Evolutionary conservation across 2,329 filamentous ascomycete genomes (phyloP).

Genomic region (Nectriaceae sp.): DNA sequence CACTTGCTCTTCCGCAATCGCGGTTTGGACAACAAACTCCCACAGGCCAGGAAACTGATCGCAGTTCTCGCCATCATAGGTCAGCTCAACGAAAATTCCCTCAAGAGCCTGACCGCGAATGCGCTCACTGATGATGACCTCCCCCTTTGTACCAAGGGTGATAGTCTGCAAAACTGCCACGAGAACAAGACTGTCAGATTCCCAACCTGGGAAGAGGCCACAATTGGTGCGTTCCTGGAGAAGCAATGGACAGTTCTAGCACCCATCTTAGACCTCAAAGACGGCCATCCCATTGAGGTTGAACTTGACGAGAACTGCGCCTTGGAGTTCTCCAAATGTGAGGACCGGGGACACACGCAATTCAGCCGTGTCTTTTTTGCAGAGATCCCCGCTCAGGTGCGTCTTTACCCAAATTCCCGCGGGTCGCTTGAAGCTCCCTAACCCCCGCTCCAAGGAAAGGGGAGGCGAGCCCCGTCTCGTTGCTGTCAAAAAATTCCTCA

Average conservation of each 20-base stretch:
- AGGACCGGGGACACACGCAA: background rate
- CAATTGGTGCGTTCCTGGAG: background rate
- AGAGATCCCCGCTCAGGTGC: background rate
- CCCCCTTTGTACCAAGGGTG: background rate
- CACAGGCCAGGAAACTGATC: slow-evolving; percentile 1
- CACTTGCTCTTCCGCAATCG: slow-evolving; percentile 1
- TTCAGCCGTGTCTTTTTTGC: slow-evolving; percentile 5
- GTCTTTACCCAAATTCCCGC: background rate
- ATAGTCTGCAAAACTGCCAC: background rate
- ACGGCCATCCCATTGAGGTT: background rate
- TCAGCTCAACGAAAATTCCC: slow-evolving; percentile 1
- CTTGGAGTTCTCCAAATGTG: background rate
- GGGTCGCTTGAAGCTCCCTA: background rate
- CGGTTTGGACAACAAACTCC: background rate
- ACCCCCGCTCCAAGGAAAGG: background rate
- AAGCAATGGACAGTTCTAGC: slow-evolving; percentile 3
- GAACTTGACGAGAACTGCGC: slow-evolving; percentile 4
- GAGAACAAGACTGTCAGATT: background rate
- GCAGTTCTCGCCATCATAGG: slow-evolving; percentile 1
- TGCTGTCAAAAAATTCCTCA: slow-evolving; percentile 5
- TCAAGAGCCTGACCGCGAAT: background rate
- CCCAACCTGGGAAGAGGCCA: slow-evolving; percentile 1
- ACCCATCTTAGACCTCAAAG: background rate
- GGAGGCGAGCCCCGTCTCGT: background rate
- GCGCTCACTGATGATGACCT: slow-evolving; percentile 3